phyloP scores from a whole-genome alignment of 2,329 filamentous ascomycete species.

The Pseudogymnoascus sp. region DNA sequence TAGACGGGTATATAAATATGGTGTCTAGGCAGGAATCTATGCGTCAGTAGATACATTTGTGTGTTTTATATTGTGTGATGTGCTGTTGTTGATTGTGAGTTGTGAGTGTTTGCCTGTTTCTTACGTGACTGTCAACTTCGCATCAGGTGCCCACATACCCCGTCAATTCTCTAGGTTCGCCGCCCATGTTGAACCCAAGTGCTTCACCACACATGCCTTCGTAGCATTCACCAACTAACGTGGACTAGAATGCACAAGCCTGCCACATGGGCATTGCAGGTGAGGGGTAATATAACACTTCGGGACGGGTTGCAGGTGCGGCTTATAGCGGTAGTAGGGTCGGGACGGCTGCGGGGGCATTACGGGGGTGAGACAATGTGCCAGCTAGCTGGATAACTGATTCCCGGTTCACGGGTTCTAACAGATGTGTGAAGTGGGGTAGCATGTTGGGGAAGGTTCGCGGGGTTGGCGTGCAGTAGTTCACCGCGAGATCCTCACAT shows the following conservation, averaged over 20 bases:
- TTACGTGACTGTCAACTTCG: background rate
- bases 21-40: slow-evolving; percentile 7
- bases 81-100: background rate
- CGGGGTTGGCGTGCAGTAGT: background rate
- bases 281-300: background rate
- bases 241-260: background rate
- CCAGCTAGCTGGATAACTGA: background rate
- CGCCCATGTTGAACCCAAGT: background rate
- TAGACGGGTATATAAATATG: slow-evolving; percentile 8
- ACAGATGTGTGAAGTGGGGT: background rate
- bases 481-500: background rate
- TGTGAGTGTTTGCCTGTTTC: background rate
- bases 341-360: background rate
- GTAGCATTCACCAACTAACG: background rate
- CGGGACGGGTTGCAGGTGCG: background rate
- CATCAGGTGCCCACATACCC: background rate
- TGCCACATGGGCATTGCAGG: background rate
- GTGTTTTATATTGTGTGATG: background rate
- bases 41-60: background rate
- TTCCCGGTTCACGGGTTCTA: background rate
- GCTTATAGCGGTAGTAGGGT: background rate
- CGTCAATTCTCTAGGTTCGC: background rate
- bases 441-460: background rate
- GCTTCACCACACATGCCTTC: background rate
- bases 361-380: background rate